Evolutionary conservation across 1,284 basidiomycete genomes (phyloP), one percentile per base, ranked within the genome.

Genomic region (Caloboletus inedulis): DNA sequence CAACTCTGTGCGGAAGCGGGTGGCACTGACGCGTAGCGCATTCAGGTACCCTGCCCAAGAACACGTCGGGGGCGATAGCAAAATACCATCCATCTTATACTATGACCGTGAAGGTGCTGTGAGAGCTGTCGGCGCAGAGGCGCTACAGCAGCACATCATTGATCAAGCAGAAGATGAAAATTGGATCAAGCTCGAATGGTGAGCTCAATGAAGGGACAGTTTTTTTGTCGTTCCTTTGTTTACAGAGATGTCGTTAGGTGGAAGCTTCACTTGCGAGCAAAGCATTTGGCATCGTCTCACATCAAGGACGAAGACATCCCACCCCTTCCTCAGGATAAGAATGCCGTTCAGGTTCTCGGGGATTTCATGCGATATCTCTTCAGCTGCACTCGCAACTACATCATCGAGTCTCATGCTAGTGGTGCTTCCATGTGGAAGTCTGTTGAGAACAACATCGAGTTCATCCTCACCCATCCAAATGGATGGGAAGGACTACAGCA

Each of bases 61-160:
- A 25, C 64, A 72, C 36, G 61, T 66, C 7, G 68, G 68, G 0
- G 70, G 74, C 0, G 68, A 79, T 42, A 76, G 70, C 7, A 84
- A 83, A 58, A 79, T 83, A 29, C 82, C 81, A 0, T 77, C 79
- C 0, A 68, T 81, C 16, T 63, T 84, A 41, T 82, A 75, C 53
- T 84, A 84, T 60, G 75, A 77, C 45, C 56, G 55, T 8, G 55
- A 69, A 16, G 80, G 79, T 1, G 54, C 52, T 1, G 69, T 78
- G 3, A 65, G 66, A 21, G 78, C 79, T 1, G 67, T 73, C 4
- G 81, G 81, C 2, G 78, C 80, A 1, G 79, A 82, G 53, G 74
- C 76, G 0, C 57, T 68, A 10, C 62, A 68, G 18, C 72, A 75
- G 13, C 68, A 64, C 4, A 66, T 75, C 21, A 62, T 71, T 30